phyloP scores from a whole-genome alignment of 805 yeast genomes.

The Candida tibetensis region DNA sequence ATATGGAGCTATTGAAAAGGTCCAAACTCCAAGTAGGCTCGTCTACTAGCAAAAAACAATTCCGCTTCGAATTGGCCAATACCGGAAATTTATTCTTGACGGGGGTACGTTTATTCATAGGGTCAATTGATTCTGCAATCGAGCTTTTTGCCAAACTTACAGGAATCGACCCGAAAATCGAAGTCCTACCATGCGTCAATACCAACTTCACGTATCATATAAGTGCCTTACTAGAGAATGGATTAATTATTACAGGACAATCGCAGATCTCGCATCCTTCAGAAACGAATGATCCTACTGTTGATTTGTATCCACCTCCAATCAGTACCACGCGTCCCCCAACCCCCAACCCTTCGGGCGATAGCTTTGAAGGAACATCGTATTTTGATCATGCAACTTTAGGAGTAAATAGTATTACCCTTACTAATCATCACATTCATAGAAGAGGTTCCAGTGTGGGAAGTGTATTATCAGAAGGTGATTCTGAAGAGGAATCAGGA shows the following conservation, averaged over 20 bases:
- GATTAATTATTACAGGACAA: conserved; percentile 80
- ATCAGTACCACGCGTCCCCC: conserved; percentile 16
- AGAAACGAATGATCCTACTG: conserved; percentile 19
- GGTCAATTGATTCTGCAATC: conserved; percentile 80
- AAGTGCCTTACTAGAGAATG: conserved; percentile 69
- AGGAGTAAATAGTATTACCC: not conserved
- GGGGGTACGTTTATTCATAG: conserved; percentile 77
- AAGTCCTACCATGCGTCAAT: conserved; percentile 77
- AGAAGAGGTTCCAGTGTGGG: conserved; percentile 1
- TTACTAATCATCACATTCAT: not conserved
- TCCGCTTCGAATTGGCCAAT: conserved; percentile 73
- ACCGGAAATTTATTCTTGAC: conserved; percentile 83
- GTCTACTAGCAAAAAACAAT: conserved; percentile 45
- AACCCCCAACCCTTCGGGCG: conserved; percentile 11
- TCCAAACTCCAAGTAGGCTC: conserved; percentile 41
- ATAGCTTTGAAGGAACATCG: conserved; percentile 5
- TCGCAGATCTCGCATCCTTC: conserved; percentile 90
- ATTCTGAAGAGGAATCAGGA: conserved; percentile 48
- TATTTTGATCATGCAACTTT: conserved; percentile 6
- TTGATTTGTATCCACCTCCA: conserved; percentile 18
- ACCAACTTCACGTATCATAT: conserved; percentile 86
- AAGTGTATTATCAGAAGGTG: conserved; percentile 9
- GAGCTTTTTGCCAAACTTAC: conserved; percentile 69
- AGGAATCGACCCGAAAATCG: conserved; percentile 48
- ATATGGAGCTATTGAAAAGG: conserved; percentile 71